A percentile compares a stretch with the other conserved stretches of the same genome.
Evolutionary conservation across 2,329 filamentous ascomycete genomes (phyloP).

Genomic region (Phoma herbarum): DNA sequence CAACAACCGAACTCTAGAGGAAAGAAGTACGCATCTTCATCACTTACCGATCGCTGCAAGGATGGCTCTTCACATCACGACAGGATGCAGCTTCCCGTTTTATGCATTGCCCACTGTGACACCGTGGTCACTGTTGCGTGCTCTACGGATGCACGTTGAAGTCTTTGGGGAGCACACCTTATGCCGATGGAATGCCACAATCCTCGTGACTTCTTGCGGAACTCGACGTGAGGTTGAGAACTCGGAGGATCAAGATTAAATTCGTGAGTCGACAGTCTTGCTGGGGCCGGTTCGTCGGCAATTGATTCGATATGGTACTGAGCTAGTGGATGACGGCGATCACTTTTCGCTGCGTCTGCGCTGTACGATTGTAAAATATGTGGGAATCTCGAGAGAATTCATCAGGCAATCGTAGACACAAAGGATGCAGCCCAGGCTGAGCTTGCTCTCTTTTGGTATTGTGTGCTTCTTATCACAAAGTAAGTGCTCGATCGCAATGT

Average conservation of each 20-base stretch:
- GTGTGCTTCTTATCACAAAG: neutral
- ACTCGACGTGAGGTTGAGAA: neutral
- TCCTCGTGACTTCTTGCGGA: neutral
- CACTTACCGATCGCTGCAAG: neutral
- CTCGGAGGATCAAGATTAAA: neutral
- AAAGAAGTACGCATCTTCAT: neutral
- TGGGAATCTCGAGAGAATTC: neutral
- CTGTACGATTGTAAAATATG: neutral
- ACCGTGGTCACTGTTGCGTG: neutral
- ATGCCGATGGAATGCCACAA: neutral
- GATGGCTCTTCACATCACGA: neutral
- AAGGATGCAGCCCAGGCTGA: neutral
- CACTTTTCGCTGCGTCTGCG: neutral
- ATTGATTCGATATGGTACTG: neutral
- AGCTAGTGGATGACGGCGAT: neutral
- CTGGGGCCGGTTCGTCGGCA: neutral
- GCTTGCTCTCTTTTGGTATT: neutral
- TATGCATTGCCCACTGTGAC: neutral
- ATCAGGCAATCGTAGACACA: neutral
- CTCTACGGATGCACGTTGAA: neutral
- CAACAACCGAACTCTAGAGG: neutral
- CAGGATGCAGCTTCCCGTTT: neutral
- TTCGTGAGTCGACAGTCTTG: neutral
- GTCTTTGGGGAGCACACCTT: neutral
- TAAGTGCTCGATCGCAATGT: constrained; percentile 28